Conservation (phyloP, 805 yeast genomes). For the Candida ipomoeae region DNA sequence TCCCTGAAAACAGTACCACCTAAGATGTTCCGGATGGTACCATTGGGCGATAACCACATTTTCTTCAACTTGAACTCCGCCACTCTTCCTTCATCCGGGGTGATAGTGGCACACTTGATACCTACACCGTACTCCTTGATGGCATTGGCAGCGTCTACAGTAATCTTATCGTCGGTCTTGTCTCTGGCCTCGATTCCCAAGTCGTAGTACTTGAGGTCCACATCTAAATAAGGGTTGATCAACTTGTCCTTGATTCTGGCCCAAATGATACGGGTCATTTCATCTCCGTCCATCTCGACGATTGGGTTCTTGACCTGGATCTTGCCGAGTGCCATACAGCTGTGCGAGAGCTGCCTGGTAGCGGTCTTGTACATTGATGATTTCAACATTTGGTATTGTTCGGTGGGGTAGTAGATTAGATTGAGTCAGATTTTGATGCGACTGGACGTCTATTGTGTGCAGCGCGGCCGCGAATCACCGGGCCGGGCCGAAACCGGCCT, state of each 20-base stretch:
- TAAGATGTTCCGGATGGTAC: constrained; percentile 90
- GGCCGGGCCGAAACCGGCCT: constrained; percentile 2
- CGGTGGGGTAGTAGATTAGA: neutral
- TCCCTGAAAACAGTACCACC: constrained; percentile 98
- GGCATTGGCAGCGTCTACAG: constrained; percentile 86
- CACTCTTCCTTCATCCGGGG: constrained; percentile 97
- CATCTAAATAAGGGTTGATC: constrained; percentile 77
- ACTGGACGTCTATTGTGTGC: constrained; percentile 2
- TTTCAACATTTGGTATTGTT: constrained; percentile 10
- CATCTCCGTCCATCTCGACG: constrained; percentile 98
- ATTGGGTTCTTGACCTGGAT: constrained; percentile 82
- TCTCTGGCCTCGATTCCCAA: constrained; percentile 85
- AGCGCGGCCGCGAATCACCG: constrained; percentile 1
- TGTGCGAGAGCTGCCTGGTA: constrained; percentile 10
- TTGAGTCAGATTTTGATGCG: neutral
- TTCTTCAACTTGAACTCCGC: constrained; percentile 85
- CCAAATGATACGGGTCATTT: constrained; percentile 97
- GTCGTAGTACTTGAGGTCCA: constrained; percentile 89
- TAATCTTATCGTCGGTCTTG: constrained; percentile 81
- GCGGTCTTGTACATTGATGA: constrained; percentile 3
- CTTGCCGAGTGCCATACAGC: constrained; percentile 33
- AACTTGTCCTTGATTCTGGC: constrained; percentile 79
- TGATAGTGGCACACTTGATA: constrained; percentile 95
- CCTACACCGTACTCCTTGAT: constrained; percentile 87
- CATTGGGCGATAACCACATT: constrained; percentile 98